A percentile compares a stretch with the other conserved stretches of the same genome.
Evolutionary conservation across 2,329 filamentous ascomycete genomes (phyloP).

Genomic region (Hirsutella rhossiliensis): DNA sequence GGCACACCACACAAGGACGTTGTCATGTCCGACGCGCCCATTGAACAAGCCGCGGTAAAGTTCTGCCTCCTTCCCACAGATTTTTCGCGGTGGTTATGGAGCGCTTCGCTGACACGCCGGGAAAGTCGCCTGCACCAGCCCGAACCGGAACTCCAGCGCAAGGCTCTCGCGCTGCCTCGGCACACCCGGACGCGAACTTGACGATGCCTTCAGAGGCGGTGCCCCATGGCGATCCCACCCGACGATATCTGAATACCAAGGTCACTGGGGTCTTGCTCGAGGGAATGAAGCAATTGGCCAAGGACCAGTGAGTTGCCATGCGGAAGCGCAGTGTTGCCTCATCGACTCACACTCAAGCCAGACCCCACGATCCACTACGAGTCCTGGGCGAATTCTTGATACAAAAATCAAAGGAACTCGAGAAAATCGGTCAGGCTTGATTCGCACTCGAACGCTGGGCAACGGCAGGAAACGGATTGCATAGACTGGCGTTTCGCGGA

Average conservation of each 20-base stretch:
- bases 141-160: constrained; percentile 38
- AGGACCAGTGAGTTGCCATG: constrained; percentile 48
- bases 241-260: constrained; percentile 60
- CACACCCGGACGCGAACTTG: constrained; percentile 39
- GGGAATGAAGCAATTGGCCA: constrained; percentile 62
- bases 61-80: not conserved
- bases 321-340: not conserved
- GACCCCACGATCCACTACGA: constrained; percentile 56
- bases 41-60: constrained; percentile 28
- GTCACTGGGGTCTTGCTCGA: constrained; percentile 57
- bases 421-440: constrained; percentile 21
- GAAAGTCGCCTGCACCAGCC: constrained; percentile 24
- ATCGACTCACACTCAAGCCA: constrained; percentile 9
- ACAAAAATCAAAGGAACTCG: constrained; percentile 54
- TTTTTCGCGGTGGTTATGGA: not conserved
- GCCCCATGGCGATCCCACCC: constrained; percentile 54
- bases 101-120: not conserved
- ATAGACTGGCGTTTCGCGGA: not conserved
- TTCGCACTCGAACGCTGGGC: constrained; percentile 4
- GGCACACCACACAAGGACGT: constrained; percentile 23
- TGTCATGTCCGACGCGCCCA: constrained; percentile 29
- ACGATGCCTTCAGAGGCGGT: constrained; percentile 48
- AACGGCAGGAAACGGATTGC: constrained; percentile 1
- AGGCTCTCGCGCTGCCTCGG: constrained; percentile 43
- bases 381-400: constrained; percentile 60